phyloP scores from a whole-genome alignment of 225 moss, liverwort and hornwort species.

The Physcomitrellopsis africana region DNA sequence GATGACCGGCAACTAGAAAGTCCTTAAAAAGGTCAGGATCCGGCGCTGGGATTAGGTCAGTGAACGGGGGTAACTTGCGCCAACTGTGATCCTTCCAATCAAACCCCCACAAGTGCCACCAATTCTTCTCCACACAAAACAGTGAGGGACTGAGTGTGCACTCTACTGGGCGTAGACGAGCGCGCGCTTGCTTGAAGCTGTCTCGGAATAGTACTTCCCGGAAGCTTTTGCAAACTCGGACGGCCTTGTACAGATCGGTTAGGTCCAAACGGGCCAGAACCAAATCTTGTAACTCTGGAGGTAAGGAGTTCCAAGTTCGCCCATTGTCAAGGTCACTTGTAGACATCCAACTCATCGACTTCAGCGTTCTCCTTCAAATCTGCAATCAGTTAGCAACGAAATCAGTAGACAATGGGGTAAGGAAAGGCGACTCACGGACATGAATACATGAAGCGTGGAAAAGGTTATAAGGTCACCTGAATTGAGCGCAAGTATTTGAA shows the following conservation, averaged over 20 bases:
- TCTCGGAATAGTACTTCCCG: not conserved
- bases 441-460: too few relatives aligned
- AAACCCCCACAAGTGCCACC: constrained; percentile 29
- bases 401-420: too few relatives aligned
- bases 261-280: not conserved
- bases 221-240: not conserved
- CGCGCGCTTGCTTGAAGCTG: constrained; percentile 30
- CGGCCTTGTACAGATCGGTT: not conserved
- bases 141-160: constrained; percentile 22
- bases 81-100: constrained; percentile 24
- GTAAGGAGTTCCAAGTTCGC: not conserved
- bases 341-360: too few relatives aligned
- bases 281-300: not conserved
- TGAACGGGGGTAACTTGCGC: constrained; percentile 31
- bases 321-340: too few relatives aligned
- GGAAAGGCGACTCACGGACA: too few relatives aligned
- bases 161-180: not conserved
- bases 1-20: constrained; percentile 22
- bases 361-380: too few relatives aligned
- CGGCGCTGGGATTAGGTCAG: constrained; percentile 17
- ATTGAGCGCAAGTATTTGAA: too few relatives aligned
- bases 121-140: not conserved
- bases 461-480: too few relatives aligned
- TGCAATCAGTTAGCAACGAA: too few relatives aligned
- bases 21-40: constrained; percentile 39